Conservation (phyloP, 805 yeast genomes). For the Starmerella apis region DNA sequence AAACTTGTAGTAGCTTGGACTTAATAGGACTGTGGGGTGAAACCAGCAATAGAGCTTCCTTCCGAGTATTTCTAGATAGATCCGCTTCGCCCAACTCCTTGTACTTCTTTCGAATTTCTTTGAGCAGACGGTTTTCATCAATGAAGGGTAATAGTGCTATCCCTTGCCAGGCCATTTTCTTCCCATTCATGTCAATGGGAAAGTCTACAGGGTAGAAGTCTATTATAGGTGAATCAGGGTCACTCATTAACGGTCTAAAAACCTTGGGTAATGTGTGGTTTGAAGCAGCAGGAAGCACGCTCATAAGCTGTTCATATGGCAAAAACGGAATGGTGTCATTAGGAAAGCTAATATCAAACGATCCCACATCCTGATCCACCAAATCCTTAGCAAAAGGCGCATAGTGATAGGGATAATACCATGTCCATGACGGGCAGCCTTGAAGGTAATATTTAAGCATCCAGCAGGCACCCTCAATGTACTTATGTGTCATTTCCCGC, state of each 20-base stretch:
- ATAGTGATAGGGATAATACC: conserved; percentile 95
- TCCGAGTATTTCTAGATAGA: conserved; percentile 57
- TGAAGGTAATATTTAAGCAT: conserved; percentile 85
- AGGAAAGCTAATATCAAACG: conserved; percentile 47
- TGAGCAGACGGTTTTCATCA: conserved; percentile 63
- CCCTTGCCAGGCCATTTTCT: conserved; percentile 96
- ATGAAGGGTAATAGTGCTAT: conserved; percentile 88
- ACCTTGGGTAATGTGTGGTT: conserved; percentile 64
- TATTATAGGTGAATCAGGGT: conserved; percentile 72
- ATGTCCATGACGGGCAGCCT: conserved; percentile 97
- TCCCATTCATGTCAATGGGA: conserved; percentile 86
- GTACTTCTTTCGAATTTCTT: conserved; percentile 60
- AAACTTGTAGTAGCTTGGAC: conserved; percentile 35
- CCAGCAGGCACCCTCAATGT: conserved; percentile 97
- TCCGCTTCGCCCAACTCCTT: conserved; percentile 59
- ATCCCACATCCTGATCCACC: conserved; percentile 36
- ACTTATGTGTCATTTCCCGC: conserved; percentile 55
- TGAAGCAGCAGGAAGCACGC: conserved; percentile 91
- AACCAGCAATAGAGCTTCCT: conserved; percentile 57
- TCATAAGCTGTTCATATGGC: conserved; percentile 95
- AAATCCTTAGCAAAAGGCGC: conserved; percentile 96
- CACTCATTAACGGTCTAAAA: conserved; percentile 80
- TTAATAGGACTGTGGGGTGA: conserved; percentile 52
- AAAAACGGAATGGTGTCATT: conserved; percentile 65
- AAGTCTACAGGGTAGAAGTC: conserved; percentile 89